Percentiles rank a stretch among this genome's conserved stretches.
These are phyloP conservation scores for Teunomyces funiuensis DNA, from an alignment of 805 yeast genomes.

Conservation along the genomic window DNA sequence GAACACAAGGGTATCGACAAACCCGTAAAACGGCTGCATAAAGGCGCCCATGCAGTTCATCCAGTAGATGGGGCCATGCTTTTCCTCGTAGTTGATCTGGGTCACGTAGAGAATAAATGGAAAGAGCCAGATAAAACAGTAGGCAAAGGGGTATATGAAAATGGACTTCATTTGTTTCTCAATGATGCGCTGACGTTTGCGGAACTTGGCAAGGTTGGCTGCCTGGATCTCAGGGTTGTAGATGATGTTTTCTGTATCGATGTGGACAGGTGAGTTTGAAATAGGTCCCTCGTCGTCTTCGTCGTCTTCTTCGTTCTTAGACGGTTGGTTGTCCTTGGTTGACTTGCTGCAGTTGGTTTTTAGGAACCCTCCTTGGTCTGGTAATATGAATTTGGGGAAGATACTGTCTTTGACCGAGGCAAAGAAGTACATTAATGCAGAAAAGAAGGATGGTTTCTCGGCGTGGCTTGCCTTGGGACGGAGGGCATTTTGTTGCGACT, in stretches of 20 bases:
- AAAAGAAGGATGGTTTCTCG: slow-evolving; percentile 25
- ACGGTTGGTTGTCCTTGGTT: slow-evolving; percentile 1
- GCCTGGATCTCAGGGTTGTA: slow-evolving; percentile 49
- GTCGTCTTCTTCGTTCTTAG: slow-evolving; percentile 18
- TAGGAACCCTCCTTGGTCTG: slow-evolving; percentile 18
- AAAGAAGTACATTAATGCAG: slow-evolving; percentile 31
- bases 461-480: slow-evolving; percentile 12
- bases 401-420: slow-evolving; percentile 20
- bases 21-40: slow-evolving; percentile 78
- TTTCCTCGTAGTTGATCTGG: slow-evolving; percentile 47
- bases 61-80: slow-evolving; percentile 59
- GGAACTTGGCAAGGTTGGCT: slow-evolving; percentile 60
- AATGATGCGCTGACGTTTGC: slow-evolving; percentile 62
- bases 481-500: slow-evolving; percentile 10
- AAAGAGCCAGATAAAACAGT: slow-evolving; percentile 76
- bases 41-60: slow-evolving; percentile 66
- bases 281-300: slow-evolving; percentile 21
- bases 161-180: slow-evolving; percentile 77
- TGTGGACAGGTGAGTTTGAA: slow-evolving; percentile 12
- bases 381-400: slow-evolving; percentile 29
- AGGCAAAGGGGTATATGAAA: slow-evolving; percentile 82
- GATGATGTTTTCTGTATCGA: slow-evolving; percentile 20
- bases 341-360: too few relatives aligned
- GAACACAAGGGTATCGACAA: slow-evolving; percentile 75
- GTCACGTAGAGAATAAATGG: slow-evolving; percentile 71